Evolutionary conservation across 768 basidiomycete genomes (phyloP).

Genomic region (Podaxis carcinomalis): DNA sequence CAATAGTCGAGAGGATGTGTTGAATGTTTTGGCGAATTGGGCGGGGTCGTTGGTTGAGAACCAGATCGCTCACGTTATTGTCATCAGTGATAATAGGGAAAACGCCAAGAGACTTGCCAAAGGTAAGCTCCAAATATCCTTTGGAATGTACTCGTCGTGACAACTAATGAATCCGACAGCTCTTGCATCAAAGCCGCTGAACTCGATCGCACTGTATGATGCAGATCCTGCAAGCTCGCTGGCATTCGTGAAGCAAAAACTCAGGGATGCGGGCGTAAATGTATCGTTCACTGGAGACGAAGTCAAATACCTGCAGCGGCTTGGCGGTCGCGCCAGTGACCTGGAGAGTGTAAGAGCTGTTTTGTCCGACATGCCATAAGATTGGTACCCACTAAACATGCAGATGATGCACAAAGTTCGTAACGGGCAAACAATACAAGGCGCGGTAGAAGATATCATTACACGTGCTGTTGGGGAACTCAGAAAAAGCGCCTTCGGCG

Average conservation of each 20-base stretch:
- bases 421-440: conserved; percentile 64
- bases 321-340: conserved; percentile 91
- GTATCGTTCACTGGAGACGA: conserved; percentile 54
- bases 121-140: conserved; percentile 36
- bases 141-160: background rate
- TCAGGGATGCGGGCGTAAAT: conserved; percentile 52
- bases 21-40: conserved; percentile 80
- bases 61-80: conserved; percentile 86
- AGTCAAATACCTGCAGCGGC: conserved; percentile 54
- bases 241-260: conserved; percentile 75
- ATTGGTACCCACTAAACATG: background rate
- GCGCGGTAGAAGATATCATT: conserved; percentile 90
- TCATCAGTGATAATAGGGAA: conserved; percentile 87
- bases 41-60: conserved; percentile 77
- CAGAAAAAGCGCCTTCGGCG: conserved; percentile 89
- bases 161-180: conserved; percentile 36
- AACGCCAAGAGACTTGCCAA: conserved; percentile 81
- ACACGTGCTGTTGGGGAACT: conserved; percentile 74
- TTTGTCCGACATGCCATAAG: background rate
- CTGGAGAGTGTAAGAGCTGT: conserved; percentile 65
- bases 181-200: conserved; percentile 79
- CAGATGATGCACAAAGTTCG: conserved; percentile 86
- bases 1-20: conserved; percentile 59
- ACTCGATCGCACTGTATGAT: conserved; percentile 75
- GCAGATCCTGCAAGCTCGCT: conserved; percentile 80